Base-by-base conservation (phyloP, 148 eudicot species). In the Hydrangea macrophylla region DNA sequence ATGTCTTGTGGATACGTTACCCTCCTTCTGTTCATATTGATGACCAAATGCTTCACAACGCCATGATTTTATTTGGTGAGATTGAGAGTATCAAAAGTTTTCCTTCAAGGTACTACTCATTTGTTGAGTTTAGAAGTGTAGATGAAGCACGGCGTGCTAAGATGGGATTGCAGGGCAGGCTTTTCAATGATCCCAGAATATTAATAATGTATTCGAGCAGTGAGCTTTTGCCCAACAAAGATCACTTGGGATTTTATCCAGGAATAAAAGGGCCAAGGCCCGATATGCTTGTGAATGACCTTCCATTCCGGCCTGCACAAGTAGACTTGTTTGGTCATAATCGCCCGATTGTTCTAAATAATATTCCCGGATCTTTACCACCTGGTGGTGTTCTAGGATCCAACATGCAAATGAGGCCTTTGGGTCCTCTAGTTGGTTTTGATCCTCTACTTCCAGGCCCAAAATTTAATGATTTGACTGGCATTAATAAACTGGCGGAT, bases 101-200 rank as follows among this genome's bases (percentile, higher is more conserved):
- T 48, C 83, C 83, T 31, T 57, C 72, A 51, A 81, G 79, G 69
- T 63, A 85, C 68, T 85, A 77, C 69, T 79, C 93, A 13, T 79
- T 87, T 75, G 98, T 92, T 54, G 96, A 87, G 62, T 92, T 92
- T 44, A 82, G 98, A 82, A 92, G 98, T 67, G 80, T 87, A 28
- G 98, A 92, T 45, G 98, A 92, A 69, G 98, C 98, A 55, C 79
- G 82, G 55, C 85, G 84, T 55, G 98, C 98, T 58, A 92, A 92
- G 79, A 93, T 87, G 70, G 90, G 87, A 40, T 76, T 92, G 79
- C 86, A 89, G 67, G 96, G 96, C 23, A 79, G 88, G 55, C 84
- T 92, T 58, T 89, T 89, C 68, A 87, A 85, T 75, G 96, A 92
- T 78, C 85, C 93, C 11, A 73, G 98, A 66, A 87, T 92, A 33